These are phyloP conservation scores for Penicillium sp. DNA, from an alignment of 2,329 filamentous ascomycete genomes.

Conservation along the genomic window DNA sequence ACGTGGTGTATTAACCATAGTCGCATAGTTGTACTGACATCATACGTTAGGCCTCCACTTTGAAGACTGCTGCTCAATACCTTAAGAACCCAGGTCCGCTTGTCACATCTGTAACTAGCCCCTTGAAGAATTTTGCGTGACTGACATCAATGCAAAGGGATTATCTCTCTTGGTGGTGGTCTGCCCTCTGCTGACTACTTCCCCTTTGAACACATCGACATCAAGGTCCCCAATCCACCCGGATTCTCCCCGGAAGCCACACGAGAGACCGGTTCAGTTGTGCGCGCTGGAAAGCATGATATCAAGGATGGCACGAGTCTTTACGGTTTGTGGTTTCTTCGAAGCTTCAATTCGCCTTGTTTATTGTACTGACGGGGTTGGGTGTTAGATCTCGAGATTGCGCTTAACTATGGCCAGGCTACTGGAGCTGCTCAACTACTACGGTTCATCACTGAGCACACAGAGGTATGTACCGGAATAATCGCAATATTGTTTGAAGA, in stretches of 20 bases:
- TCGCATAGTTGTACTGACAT: conserved; percentile 1
- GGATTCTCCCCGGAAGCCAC: conserved; percentile 74
- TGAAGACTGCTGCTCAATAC: conserved; percentile 81
- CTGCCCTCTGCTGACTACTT: conserved; percentile 90
- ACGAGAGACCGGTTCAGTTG: conserved; percentile 61
- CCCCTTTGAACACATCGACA: conserved; percentile 78
- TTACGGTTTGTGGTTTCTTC: conserved; percentile 48
- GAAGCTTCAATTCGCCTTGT: not conserved
- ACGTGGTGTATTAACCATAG: not conserved
- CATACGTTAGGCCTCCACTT: conserved; percentile 64
- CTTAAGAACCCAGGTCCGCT: conserved; percentile 72
- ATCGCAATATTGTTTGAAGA: not conserved
- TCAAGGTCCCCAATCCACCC: conserved; percentile 74
- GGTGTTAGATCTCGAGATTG: conserved; percentile 74
- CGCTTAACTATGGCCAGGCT: conserved; percentile 91
- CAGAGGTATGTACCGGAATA: conserved; percentile 61
- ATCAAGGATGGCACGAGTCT: conserved; percentile 66
- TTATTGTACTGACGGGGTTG: conserved; percentile 13
- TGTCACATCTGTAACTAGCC: not conserved
- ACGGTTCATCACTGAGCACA: conserved; percentile 92
- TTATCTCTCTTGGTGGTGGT: conserved; percentile 92
- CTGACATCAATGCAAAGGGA: conserved; percentile 44
- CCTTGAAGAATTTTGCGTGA: too few species aligned
- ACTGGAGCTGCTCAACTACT: conserved; percentile 85
- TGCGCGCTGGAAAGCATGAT: conserved; percentile 84